phyloP scores from a whole-genome alignment of 2,329 filamentous ascomycete species.

The Verticillium nonalfalfae region DNA sequence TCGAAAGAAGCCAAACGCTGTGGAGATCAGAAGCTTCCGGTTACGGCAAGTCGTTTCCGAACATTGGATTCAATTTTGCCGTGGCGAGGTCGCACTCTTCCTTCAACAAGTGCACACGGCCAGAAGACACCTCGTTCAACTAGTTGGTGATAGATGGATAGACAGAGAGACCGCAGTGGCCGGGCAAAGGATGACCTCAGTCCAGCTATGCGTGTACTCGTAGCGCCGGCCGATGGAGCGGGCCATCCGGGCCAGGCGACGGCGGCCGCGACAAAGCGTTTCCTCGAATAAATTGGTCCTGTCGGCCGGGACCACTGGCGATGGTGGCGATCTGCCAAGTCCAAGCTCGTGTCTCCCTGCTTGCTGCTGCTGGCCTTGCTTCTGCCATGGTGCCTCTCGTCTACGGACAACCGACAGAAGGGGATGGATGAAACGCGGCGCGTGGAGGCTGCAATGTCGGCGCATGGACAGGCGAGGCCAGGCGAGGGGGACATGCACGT shows the following conservation, averaged over 20 bases:
- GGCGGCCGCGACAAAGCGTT: not conserved
- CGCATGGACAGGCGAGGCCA: not conserved
- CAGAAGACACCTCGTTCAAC: too few species aligned
- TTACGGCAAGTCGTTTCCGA: too few species aligned
- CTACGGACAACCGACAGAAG: not conserved
- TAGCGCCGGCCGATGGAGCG: not conserved
- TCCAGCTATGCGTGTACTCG: too few species aligned
- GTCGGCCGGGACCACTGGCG: not conserved
- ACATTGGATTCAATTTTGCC: too few species aligned
- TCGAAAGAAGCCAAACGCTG: not conserved
- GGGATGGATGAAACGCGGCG: not conserved
- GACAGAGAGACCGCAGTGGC: too few species aligned
- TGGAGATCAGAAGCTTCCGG: too few species aligned
- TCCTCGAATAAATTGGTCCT: not conserved
- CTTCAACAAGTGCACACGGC: too few species aligned
- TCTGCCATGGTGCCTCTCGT: not conserved
- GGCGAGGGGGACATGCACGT: not conserved
- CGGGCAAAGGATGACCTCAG: too few species aligned
- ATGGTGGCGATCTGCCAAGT: not conserved
- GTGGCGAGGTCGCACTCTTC: too few species aligned
- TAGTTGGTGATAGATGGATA: too few species aligned
- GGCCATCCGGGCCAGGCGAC: too few species aligned
- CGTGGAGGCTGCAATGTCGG: not conserved
- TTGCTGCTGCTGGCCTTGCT: too few species aligned
- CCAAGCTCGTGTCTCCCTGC: not conserved